Base-by-base conservation (phyloP, 495 filamentous ascomycete genomes). In the Aspergillus heteromorphus region DNA sequence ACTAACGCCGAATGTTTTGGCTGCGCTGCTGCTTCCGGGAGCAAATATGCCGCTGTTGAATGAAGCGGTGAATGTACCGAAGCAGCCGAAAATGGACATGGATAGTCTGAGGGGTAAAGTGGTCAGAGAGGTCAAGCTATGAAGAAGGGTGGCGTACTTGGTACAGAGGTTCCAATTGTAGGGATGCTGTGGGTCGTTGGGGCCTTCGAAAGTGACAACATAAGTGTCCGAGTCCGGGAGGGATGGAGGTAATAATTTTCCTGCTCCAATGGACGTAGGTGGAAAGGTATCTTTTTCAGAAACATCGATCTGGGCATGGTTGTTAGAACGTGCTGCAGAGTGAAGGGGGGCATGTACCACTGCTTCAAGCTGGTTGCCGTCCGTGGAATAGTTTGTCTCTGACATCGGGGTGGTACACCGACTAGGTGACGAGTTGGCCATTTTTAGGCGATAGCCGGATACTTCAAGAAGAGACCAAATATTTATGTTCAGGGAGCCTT, bases 171-270 rank as follows among this genome's bases (percentile, higher is more conserved):
- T 75, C 91, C 91, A 96, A 67, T 95, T 95, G 68, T 87, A 85
- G 0, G 89, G 86, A 67, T 95, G 87, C 40, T 87, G 61, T 9
- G 88, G 89, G 66, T 96, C 90, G 58, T 89, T 79, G 1, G 80
- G 83, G 0, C 89, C 88, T 47, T 85, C 82, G 57, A 95, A 95
- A 59, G 92, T 91, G 16, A 96, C 91, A 1, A 95, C 88, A 73
- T 93, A 95, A 54, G 87, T 83, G 60, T 93, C 91, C 59, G 79
- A 77, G 19, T 81, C 81, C 5, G 88, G 88, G 38, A 95, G 65
- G 0, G 69, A 74, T 4, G 87, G 88, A 9, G 89, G 91, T 68
- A 85, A 91, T 10, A 86, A 79, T 67, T 91, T 93, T 1, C 89
- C 89, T 51, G 78, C 86, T 10, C 89, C 89, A 58, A 83, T 45